phyloP scores from a whole-genome alignment of 768 basidiomycete species.

The Chlorophyllum brunneum region DNA sequence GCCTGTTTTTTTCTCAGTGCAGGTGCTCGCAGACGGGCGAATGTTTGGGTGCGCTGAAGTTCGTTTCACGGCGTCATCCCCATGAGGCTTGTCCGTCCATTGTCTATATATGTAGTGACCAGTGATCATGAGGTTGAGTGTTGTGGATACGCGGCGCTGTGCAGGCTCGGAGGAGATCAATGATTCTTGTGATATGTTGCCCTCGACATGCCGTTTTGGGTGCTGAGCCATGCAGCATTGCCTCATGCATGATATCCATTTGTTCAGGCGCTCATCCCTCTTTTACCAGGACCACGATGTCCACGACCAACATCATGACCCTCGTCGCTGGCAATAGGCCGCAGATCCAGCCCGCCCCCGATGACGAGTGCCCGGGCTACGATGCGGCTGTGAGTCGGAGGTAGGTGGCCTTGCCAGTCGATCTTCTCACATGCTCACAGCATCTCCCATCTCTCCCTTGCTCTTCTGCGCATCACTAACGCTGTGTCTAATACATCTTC shows the following conservation, averaged over 20 bases:
- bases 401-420: slow-evolving; percentile 20
- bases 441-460: slow-evolving; percentile 8
- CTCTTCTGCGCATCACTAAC: slow-evolving; percentile 1
- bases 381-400: slow-evolving; percentile 35
- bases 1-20: neutral
- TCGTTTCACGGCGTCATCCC: neutral
- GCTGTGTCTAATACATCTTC: neutral
- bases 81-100: no score
- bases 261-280: neutral
- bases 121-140: no score
- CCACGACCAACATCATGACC: slow-evolving; percentile 13
- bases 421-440: slow-evolving; percentile 14
- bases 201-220: no score
- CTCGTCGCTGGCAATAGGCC: neutral
- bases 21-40: neutral
- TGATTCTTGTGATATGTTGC: neutral
- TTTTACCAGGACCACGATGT: slow-evolving; percentile 13
- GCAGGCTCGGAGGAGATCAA: no score
- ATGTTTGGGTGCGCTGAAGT: neutral
- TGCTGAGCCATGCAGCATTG: neutral
- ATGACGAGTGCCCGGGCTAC: slow-evolving; percentile 40
- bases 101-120: no score
- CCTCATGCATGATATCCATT: neutral
- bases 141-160: no score
- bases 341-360: slow-evolving; percentile 11